These are phyloP conservation scores for Cryptococcus jaspeensis DNA, from an alignment of 1,284 basidiomycete species.

Conservation along the genomic window DNA sequence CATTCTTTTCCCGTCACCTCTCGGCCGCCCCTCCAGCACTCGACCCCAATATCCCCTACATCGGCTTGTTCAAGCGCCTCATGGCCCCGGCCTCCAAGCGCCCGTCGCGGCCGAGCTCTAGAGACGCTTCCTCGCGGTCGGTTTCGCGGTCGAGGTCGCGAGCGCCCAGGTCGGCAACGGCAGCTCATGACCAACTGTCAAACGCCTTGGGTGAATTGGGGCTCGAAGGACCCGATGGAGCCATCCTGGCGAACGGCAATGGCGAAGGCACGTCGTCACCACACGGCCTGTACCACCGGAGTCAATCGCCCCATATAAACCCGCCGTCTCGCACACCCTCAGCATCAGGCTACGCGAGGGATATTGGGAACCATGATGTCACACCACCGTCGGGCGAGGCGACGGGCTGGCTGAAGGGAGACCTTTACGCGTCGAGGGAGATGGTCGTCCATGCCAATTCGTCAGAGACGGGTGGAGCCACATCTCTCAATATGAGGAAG, in stretches of 20 bases:
- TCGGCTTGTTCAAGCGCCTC: neutral
- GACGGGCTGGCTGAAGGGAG: constrained; percentile 42
- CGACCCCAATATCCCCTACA: neutral
- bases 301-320: neutral
- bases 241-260: neutral
- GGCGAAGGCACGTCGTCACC: neutral
- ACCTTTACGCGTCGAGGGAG: constrained; percentile 31
- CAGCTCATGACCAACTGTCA: neutral
- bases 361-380: neutral
- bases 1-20: constrained; percentile 9
- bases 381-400: constrained; percentile 16
- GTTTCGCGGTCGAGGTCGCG: neutral
- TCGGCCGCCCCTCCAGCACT: neutral
- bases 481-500: constrained; percentile 39
- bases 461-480: constrained; percentile 28
- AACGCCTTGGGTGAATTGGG: neutral
- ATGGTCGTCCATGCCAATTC: constrained; percentile 47
- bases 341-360: neutral
- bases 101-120: neutral
- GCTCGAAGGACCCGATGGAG: neutral
- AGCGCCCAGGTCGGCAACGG: neutral
- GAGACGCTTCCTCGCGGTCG: neutral
- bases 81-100: neutral
- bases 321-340: neutral
- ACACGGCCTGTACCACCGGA: neutral